phyloP scores from a whole-genome alignment of 306 rosid genomes.

The Cucurbita moschata region DNA sequence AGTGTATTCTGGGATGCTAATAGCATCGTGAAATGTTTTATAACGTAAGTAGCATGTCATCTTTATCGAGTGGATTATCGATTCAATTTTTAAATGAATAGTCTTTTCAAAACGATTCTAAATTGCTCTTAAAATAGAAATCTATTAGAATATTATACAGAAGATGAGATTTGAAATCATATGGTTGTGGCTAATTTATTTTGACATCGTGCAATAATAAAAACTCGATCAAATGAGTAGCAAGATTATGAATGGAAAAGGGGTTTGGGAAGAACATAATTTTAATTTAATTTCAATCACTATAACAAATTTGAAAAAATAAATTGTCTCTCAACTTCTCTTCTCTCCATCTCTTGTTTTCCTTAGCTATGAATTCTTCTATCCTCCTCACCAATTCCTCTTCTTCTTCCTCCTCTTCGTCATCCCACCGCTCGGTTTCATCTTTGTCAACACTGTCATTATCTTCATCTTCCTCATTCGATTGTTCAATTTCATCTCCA shows the following conservation, averaged over 20 bases:
- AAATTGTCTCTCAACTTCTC: neutral
- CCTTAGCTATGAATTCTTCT: neutral
- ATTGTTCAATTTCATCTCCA: neutral
- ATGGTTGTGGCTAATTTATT: too few relatives aligned
- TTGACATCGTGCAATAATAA: neutral
- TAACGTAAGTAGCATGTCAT: too few relatives aligned
- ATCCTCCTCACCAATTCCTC: neutral
- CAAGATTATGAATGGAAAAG: neutral
- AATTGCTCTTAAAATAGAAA: too few relatives aligned
- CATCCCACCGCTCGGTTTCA: neutral
- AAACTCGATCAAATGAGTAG: neutral
- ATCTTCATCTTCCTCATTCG: neutral
- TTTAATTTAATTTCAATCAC: neutral
- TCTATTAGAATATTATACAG: too few relatives aligned
- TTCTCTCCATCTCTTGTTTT: neutral
- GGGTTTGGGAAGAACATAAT: neutral
- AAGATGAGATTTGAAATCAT: too few relatives aligned
- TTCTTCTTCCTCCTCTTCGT: neutral
- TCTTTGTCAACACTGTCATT: neutral
- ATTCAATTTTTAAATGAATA: too few relatives aligned
- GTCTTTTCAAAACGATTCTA: too few relatives aligned
- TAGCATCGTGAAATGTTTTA: too few relatives aligned
- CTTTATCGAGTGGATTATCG: too few relatives aligned
- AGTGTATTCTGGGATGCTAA: too few relatives aligned
- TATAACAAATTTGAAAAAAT: neutral